Conservation (phyloP, 1,284 basidiomycete genomes). For the Heterobasidion annosum region DNA sequence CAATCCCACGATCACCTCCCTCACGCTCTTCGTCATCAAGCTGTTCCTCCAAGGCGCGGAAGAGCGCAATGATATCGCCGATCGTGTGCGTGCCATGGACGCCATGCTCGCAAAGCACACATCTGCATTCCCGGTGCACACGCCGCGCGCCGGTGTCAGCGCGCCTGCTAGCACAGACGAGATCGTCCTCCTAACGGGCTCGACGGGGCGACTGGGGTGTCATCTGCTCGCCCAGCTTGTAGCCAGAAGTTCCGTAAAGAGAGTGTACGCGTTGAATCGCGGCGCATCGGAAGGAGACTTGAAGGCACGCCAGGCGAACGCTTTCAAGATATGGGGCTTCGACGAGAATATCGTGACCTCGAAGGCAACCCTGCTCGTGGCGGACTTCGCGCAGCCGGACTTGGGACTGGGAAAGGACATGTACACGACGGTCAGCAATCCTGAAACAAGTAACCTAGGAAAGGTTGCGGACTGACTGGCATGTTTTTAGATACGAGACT, state of each 20-base stretch:
- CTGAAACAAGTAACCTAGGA: not conserved
- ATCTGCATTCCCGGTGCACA: constrained; percentile 6
- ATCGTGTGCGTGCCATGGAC: constrained; percentile 1
- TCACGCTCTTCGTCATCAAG: not conserved
- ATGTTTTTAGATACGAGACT: constrained; percentile 10
- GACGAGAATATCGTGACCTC: constrained; percentile 17
- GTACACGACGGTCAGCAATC: constrained; percentile 19
- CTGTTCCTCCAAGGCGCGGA: not conserved
- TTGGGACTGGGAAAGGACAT: constrained; percentile 20
- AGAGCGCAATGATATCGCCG: not conserved
- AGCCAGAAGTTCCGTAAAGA: constrained; percentile 9
- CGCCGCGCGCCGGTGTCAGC: not conserved
- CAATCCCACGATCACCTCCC: constrained; percentile 3
- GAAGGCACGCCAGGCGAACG: constrained; percentile 18
- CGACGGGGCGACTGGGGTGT: constrained; percentile 17
- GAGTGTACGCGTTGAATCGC: constrained; percentile 18
- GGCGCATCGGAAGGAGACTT: not conserved
- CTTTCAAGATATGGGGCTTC: constrained; percentile 21
- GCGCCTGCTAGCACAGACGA: constrained; percentile 3
- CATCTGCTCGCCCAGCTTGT: constrained; percentile 16
- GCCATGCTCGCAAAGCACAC: constrained; percentile 12
- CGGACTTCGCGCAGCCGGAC: constrained; percentile 17
- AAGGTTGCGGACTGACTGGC: too few species aligned
- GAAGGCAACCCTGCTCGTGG: constrained; percentile 25
- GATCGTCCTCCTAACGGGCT: constrained; percentile 18